Conservation (phyloP, 768 basidiomycete species). For the Chlorophyllum brunneum region DNA sequence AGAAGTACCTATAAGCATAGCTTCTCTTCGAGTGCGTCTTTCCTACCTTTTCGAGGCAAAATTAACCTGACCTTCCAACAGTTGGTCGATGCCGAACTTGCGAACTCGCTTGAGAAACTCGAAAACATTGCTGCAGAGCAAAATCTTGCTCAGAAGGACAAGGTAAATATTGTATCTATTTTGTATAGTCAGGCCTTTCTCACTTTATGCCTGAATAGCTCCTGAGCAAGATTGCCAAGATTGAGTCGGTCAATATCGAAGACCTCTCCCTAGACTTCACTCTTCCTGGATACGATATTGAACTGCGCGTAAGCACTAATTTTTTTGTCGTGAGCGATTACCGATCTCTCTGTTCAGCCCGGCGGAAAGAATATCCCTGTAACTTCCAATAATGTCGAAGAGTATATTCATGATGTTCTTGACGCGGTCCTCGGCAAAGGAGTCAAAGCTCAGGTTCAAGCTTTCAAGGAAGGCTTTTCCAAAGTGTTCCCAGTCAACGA, state of each 20-base stretch:
- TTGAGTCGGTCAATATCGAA: slow-evolving; percentile 67
- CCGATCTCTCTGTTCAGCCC: slow-evolving; percentile 39
- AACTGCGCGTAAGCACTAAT: slow-evolving; percentile 61
- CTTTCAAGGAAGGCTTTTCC: slow-evolving; percentile 93
- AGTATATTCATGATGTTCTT: slow-evolving; percentile 84
- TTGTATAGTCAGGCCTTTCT: background rate
- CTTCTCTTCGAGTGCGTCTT: slow-evolving; percentile 67
- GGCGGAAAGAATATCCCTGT: slow-evolving; percentile 78
- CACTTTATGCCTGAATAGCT: slow-evolving; percentile 30
- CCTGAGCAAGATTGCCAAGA: slow-evolving; percentile 50
- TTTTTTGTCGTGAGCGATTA: background rate
- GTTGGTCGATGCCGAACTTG: slow-evolving; percentile 83
- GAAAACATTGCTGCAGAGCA: slow-evolving; percentile 58
- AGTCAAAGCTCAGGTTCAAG: slow-evolving; percentile 72
- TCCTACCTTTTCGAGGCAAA: background rate
- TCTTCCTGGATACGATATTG: slow-evolving; percentile 92
- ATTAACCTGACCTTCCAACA: slow-evolving; percentile 26
- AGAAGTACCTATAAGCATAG: slow-evolving; percentile 76
- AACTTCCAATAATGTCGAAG: slow-evolving; percentile 82
- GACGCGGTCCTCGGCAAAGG: slow-evolving; percentile 87
- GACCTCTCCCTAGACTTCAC: slow-evolving; percentile 96
- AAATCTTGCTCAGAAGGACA: slow-evolving; percentile 41
- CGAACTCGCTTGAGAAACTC: slow-evolving; percentile 79
- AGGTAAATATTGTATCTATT: slow-evolving; percentile 32
- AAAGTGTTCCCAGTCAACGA: slow-evolving; percentile 94